Evolutionary conservation across 305 asterid genomes (phyloP).

Genomic region (Fraxinus greggii): DNA sequence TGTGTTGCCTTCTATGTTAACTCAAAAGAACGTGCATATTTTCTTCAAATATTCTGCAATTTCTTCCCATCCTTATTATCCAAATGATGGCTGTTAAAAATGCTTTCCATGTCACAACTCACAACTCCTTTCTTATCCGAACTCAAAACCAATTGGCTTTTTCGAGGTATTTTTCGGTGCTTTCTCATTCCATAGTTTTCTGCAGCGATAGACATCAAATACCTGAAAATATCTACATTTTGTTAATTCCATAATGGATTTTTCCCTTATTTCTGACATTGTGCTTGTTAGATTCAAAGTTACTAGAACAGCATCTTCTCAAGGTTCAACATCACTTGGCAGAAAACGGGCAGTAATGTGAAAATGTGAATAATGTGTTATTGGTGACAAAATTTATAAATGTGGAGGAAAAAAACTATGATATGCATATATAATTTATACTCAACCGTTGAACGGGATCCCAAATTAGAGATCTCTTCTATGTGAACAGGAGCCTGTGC

Average conservation of each 20-base stretch:
- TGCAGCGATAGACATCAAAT: neutral
- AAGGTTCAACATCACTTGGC: constrained; percentile 3
- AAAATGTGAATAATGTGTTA: neutral
- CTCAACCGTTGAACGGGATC: neutral
- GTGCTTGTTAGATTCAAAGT: neutral
- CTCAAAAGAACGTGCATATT: neutral
- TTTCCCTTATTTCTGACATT: neutral
- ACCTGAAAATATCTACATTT: neutral
- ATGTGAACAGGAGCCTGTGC: constrained; percentile 10
- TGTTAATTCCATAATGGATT: neutral
- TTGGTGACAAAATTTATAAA: neutral
- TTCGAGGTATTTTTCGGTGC: neutral
- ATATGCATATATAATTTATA: neutral
- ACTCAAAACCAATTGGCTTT: neutral
- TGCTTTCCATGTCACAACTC: neutral
- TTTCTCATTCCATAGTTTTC: neutral
- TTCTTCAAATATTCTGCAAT: constrained; percentile 2
- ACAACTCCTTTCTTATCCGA: neutral
- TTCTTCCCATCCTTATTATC: neutral
- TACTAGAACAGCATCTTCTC: neutral
- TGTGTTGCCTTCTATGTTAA: neutral
- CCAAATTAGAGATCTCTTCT: constrained; percentile 12
- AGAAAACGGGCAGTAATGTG: neutral
- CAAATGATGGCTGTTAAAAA: neutral
- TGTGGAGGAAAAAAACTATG: neutral